These are phyloP conservation scores for Porogramme epimiltina DNA, from an alignment of 1,284 basidiomycete genomes.

Conservation along the genomic window DNA sequence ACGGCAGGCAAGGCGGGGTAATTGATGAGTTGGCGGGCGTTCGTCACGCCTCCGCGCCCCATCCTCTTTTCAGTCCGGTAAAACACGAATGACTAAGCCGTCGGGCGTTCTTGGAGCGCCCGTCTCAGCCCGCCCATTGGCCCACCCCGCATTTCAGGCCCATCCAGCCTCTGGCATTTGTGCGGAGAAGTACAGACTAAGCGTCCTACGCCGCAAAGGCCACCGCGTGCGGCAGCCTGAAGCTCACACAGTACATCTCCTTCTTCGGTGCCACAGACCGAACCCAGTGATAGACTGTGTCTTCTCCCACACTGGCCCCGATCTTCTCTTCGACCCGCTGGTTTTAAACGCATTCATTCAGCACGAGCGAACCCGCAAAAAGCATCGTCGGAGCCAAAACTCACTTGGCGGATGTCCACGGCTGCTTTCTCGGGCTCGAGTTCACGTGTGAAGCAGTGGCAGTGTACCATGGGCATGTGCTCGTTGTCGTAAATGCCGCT, in stretches of 20 bases:
- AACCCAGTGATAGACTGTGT: slow-evolving; percentile 76
- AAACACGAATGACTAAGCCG: slow-evolving; percentile 26
- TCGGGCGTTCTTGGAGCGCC: background rate
- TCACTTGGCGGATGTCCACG: slow-evolving; percentile 79
- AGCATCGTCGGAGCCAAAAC: slow-evolving; percentile 26
- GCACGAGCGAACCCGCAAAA: too few relatives aligned
- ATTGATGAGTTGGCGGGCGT: slow-evolving; percentile 28
- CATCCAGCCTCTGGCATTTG: background rate
- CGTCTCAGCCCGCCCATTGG: slow-evolving; percentile 3
- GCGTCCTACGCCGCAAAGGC: slow-evolving; percentile 36
- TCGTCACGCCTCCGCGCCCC: slow-evolving; percentile 4
- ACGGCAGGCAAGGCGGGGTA: slow-evolving; percentile 7
- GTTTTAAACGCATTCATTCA: background rate
- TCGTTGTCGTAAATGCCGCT: slow-evolving; percentile 47
- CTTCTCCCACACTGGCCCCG: slow-evolving; percentile 54
- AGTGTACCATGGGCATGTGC: slow-evolving; percentile 88
- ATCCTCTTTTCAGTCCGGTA: slow-evolving; percentile 13
- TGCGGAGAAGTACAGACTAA: background rate
- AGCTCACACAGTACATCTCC: slow-evolving; percentile 98
- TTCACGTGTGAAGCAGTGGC: slow-evolving; percentile 95
- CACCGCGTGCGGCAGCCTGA: slow-evolving; percentile 74
- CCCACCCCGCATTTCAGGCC: slow-evolving; percentile 3
- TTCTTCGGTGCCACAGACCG: slow-evolving; percentile 96
- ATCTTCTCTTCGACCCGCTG: slow-evolving; percentile 79
- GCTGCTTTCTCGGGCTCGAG: slow-evolving; percentile 69